Evolutionary conservation across 108 stramenopile species (phyloP).

Genomic region (Chaetoceros tenuissimus): DNA sequence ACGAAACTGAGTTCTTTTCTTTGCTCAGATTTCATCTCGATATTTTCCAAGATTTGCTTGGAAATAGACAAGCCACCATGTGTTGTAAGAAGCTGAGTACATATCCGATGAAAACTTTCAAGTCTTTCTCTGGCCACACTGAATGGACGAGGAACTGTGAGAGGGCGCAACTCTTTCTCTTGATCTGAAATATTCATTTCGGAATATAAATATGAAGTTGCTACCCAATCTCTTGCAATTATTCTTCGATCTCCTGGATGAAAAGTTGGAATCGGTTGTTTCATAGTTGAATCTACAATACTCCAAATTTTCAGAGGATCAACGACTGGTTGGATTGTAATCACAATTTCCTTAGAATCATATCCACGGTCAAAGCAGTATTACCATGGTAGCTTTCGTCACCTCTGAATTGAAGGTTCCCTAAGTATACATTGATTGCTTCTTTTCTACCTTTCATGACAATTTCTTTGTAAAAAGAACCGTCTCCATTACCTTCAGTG

Average conservation of each 20-base stretch:
- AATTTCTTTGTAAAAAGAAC: neutral
- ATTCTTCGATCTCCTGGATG: neutral
- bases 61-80: too few species aligned
- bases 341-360: neutral
- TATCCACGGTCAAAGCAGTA: neutral
- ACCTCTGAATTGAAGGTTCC: neutral
- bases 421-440: neutral
- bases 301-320: neutral
- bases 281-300: neutral
- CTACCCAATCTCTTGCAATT: neutral
- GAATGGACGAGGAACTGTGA: too few species aligned
- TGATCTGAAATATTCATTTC: too few species aligned
- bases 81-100: too few species aligned
- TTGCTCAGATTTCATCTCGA: too few species aligned
- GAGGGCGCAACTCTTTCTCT: too few species aligned
- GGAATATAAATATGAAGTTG: neutral
- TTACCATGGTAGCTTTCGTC: neutral
- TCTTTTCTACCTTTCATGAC: neutral
- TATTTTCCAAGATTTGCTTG: too few species aligned
- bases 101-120: too few species aligned
- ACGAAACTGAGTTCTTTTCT: too few species aligned
- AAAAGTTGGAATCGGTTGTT: neutral
- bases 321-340: neutral
- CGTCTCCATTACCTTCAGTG: neutral
- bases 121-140: too few species aligned